phyloP scores from a whole-genome alignment of 176 grass and related monocot genomes.

The Urochloa ruziziensis region DNA sequence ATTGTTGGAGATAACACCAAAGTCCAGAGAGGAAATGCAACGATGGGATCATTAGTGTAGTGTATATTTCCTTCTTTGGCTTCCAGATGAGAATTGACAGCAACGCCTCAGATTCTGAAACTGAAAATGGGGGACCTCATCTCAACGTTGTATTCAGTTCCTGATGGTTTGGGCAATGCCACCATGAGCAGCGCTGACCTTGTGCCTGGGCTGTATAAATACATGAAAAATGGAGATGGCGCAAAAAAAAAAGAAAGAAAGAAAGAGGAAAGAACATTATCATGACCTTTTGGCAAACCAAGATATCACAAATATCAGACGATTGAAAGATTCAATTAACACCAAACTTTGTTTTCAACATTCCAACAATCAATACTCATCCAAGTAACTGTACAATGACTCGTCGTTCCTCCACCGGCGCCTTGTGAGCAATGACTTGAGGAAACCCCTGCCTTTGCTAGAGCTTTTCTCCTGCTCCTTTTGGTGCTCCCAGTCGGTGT shows the following conservation, averaged over 20 bases:
- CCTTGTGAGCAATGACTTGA: constrained; percentile 76
- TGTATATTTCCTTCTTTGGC: background rate
- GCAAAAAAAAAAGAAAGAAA: background rate
- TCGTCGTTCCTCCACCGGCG: constrained; percentile 75
- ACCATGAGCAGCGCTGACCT: background rate
- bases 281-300: background rate
- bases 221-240: background rate
- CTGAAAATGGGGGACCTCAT: background rate
- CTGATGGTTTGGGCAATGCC: background rate
- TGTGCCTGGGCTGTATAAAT: background rate
- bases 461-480: constrained; percentile 56
- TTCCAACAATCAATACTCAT: constrained; percentile 64
- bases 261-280: background rate
- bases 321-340: background rate
- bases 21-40: too few species aligned
- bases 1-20: too few species aligned
- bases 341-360: background rate
- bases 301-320: background rate
- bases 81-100: background rate
- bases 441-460: constrained; percentile 73
- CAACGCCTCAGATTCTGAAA: background rate
- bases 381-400: constrained; percentile 89
- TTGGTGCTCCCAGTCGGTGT: constrained; percentile 43
- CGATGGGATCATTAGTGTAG: background rate
- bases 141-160: constrained; percentile 1